Evolutionary conservation across 768 basidiomycete species (phyloP), one percentile per base, ranked within the genome.

Genomic region (Suillus luteus): DNA sequence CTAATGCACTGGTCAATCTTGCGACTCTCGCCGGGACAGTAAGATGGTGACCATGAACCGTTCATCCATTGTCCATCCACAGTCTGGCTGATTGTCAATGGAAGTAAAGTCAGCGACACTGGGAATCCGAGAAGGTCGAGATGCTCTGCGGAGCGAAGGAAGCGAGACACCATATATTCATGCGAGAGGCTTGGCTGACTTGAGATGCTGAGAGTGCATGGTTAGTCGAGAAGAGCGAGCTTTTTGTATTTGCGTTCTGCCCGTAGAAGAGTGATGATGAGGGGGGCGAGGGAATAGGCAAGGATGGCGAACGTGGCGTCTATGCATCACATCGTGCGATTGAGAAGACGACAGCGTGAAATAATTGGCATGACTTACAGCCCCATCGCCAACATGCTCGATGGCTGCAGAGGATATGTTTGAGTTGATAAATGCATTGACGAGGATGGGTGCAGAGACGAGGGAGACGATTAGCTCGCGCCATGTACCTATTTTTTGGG

Each of bases 361-460:
- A 41, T 35, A 19, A 63, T 33, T 31, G 5, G 62, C 40, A 48
- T 51, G 59, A 82, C 86, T 54, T 69, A 86, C 85, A 90, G 40
- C 88, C 88, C 88, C 88, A 89, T 72, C 88, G 74, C 88, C 88
- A 90, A 82, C 61, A 41, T 83, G 76, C 64, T 75, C 75, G 27
- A 82, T 68, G 33, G 82, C 72, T 27, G 67, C 64, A 8, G 84
- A 70, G 22, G 85, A 79, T 55, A 89, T 81, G 68, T 85, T 86
- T 22, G 84, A 77, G n/a, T 86, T 86, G 63, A 89, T 77, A 69
- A 87, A 88, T 3, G 79, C 85, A 71, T 89, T 89, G 72, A 89
- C 77, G 64, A 89, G 75, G 74, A 85, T 86, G 4, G 85, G 85
- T 51, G 79, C 65, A 8, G 82, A 80, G 14, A 79, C 80, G 35